Evolutionary conservation across 177 flowering plant genomes (phyloP), one percentile per base, ranked within the genome.

Genomic region (Tripterygium wilfordii): DNA sequence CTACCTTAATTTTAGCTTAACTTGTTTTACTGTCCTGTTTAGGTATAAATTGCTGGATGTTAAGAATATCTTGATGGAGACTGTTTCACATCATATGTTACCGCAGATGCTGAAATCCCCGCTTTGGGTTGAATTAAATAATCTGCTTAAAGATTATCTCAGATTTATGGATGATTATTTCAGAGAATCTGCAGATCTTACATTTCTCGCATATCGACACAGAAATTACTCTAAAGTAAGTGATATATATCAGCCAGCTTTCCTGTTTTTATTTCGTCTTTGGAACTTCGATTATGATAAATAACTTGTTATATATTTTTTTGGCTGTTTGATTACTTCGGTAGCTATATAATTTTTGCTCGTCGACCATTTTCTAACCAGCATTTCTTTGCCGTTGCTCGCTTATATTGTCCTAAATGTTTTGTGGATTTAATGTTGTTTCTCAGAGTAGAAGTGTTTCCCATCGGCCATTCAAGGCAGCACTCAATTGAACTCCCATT

Each of bases 121-220:
- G 0, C 75, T 80, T 31, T 85, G 92, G 96, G 60, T 19, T 20
- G 86, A 88, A 63, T 44, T 72, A 50, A 58, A 54, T 45, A 68
- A 66, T 63, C 67, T 91, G 46, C 63, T 91, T 47, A 74, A 66
- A 37, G 95, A 84, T 44, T 91, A 91, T 62, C 71, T 91, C 45
- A 83, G 65, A 55, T 91, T 91, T 68, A 85, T 91, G 92, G 91
- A 88, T 59, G 98, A 86, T 43, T 79, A 91, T 66, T 70, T 79
- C 21, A 65, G 71, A 53, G 98, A 91, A 76, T 83, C 95, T 45
- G 94, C 98, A 52, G 98, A 88, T 62, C 86, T 88, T 48, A 80
- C 96, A 24, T 85, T 83, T 74, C 79, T 91, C 42, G 95, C 96
- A n/a, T 88, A 88, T 72, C 95, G 84, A 18, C 96, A 85, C 57